A percentile compares a stretch with the other conserved stretches of the same genome.
These are phyloP conservation scores for Cenchrus purpureus DNA, from an alignment of 176 grass and related monocot genomes.

Conservation along the genomic window DNA sequence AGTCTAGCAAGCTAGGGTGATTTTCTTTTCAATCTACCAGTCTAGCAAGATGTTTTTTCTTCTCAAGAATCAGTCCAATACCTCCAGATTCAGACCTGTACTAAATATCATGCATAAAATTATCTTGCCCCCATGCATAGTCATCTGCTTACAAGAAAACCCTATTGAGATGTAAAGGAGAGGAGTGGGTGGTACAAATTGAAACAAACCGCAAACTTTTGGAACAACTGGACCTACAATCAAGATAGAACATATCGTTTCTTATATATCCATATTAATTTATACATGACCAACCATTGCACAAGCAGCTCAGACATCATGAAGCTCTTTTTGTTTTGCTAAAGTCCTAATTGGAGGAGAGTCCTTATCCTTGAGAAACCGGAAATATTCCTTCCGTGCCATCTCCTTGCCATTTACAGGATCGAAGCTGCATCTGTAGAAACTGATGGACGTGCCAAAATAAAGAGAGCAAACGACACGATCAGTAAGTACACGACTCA, in stretches of 20 bases:
- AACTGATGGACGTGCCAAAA: slow-evolving; percentile 49
- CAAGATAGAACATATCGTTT: neutral
- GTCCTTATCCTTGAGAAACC: slow-evolving; percentile 49
- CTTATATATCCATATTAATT: neutral
- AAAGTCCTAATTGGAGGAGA: slow-evolving; percentile 19
- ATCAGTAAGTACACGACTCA: neutral
- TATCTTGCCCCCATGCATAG: neutral
- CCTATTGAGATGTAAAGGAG: neutral
- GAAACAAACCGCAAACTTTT: neutral
- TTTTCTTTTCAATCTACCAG: too few species aligned
- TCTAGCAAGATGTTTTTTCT: too few species aligned
- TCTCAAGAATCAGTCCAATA: too few species aligned
- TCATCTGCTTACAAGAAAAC: neutral
- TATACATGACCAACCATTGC: neutral
- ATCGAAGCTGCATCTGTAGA: slow-evolving; percentile 73
- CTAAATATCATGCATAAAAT: neutral
- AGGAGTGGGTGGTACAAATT: neutral
- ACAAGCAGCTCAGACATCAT: neutral
- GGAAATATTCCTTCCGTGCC: slow-evolving; percentile 52
- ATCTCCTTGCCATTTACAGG: slow-evolving; percentile 61
- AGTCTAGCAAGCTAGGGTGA: too few species aligned
- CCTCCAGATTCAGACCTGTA: too few species aligned
- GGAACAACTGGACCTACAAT: neutral
- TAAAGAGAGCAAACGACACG: neutral
- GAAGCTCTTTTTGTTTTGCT: neutral